These are phyloP conservation scores for Nannochloris sp. DNA, from an alignment of 139 green algal species.

Conservation along the genomic window DNA sequence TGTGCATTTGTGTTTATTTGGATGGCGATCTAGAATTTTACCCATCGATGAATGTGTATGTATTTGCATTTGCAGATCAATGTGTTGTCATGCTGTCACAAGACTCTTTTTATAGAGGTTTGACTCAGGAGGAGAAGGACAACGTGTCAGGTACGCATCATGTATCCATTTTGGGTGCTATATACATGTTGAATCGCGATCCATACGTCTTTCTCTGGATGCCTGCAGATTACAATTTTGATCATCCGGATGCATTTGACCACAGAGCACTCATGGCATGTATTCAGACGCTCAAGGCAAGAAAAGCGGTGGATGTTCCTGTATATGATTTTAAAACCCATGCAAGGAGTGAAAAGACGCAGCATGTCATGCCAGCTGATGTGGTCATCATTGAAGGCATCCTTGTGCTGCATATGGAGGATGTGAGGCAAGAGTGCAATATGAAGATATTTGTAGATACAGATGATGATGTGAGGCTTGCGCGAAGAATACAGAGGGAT, in stretches of 20 bases:
- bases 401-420: conserved; percentile 79
- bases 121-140: conserved; percentile 56
- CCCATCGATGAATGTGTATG: neutral
- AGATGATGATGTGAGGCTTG: conserved; percentile 91
- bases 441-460: conserved; percentile 85
- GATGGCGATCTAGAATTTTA: no score
- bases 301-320: conserved; percentile 66
- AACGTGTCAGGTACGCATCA: conserved; percentile 32
- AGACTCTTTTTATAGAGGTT: conserved; percentile 88
- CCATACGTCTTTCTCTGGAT: no score
- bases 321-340: conserved; percentile 92
- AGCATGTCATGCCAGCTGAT: conserved; percentile 71
- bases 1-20: neutral
- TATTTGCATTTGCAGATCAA: conserved; percentile 53
- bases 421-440: conserved; percentile 71
- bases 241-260: conserved; percentile 85
- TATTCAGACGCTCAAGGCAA: conserved; percentile 37
- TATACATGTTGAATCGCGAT: no score
- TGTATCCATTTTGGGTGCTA: neutral
- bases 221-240: conserved; percentile 83
- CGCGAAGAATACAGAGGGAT: conserved; percentile 86
- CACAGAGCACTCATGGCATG: conserved; percentile 49
- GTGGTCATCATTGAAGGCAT: conserved; percentile 97
- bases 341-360: conserved; percentile 42
- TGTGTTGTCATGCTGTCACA: conserved; percentile 84